Conservation (phyloP, 129 eudicot species). For the Logfia minima region DNA sequence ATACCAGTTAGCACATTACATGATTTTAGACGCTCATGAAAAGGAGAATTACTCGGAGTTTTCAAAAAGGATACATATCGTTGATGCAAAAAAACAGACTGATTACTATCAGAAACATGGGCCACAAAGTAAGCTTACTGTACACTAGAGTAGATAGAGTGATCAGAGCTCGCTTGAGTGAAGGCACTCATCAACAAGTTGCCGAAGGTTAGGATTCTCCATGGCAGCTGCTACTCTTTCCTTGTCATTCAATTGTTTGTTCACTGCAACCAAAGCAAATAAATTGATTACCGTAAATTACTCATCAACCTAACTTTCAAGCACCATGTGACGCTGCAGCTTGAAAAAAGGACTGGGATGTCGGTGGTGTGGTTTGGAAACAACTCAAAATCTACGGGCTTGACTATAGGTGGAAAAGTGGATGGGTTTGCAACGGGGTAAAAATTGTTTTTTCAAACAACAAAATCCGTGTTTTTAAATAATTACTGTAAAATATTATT, state of each 20-base stretch:
- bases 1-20: slow-evolving; percentile 13
- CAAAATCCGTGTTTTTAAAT: too few relatives aligned
- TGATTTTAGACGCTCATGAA: not conserved
- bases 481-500: not conserved
- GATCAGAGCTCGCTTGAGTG: slow-evolving; percentile 70
- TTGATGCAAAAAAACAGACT: slow-evolving; percentile 22
- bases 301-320: not conserved
- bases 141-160: slow-evolving; percentile 25
- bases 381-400: not conserved
- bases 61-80: not conserved
- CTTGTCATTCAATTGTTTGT: slow-evolving; percentile 90
- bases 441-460: not conserved
- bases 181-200: slow-evolving; percentile 90
- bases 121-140: slow-evolving; percentile 28
- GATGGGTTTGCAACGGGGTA: not conserved
- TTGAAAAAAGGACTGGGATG: not conserved
- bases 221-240: slow-evolving; percentile 88
- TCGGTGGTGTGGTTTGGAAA: not conserved
- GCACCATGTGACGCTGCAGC: not conserved
- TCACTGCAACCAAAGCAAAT: slow-evolving; percentile 44
- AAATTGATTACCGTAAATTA: not conserved
- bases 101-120: slow-evolving; percentile 4
- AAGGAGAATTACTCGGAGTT: not conserved
- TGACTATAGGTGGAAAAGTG: not conserved
- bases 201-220: slow-evolving; percentile 89